Evolutionary conservation across 371 early-diverging fungal genomes (phyloP), one percentile per base, ranked within the genome.

Genomic region (Mucor circinelloides): DNA sequence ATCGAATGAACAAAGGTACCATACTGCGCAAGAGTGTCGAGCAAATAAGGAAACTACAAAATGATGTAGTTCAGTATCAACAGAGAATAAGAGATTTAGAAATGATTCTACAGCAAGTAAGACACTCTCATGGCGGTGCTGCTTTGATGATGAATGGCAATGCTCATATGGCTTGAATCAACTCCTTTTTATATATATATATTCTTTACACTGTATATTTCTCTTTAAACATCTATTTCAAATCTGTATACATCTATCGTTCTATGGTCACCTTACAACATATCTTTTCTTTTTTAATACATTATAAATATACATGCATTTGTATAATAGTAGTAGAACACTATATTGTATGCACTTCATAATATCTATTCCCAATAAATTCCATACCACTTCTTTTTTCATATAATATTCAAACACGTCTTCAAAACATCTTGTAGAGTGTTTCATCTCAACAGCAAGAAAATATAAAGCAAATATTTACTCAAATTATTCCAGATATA

Each of bases 1-100:
- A 91, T 32, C 91, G 92, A 81, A 88, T 90, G 34, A 92, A 94
- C 80, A 94, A 94, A 75, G 94, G 94, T 5, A 82, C 85, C 21
- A 92, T 98, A 52, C 87, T 97, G 38, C 88, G 91, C 58, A 91
- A 94, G 73, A 89, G 93, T 9, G 97, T 96, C 19, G 97, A 96
- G 58, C 95, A 96, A 73, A 93, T 97, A 69, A 87, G 90, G 36
- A 82, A 87, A 55, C 70, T 93, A 34, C 86, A 91, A 67, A 84
- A 86, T 70, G 76, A 82, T 70, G 81, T 90, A 10, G 75, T 83
- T 61, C 77, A 80, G n/a, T 85, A 91, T 74, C 74, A 73, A 38
- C 77, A 81, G 30, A 86, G 92, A 44, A 86, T 90, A 60, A 85
- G 85, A 64, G 93, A 94, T 56, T 76, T 94, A 31, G 94, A 94